These are phyloP conservation scores for Diplodia corticola DNA, from an alignment of 2,329 filamentous ascomycete species.

Conservation along the genomic window DNA sequence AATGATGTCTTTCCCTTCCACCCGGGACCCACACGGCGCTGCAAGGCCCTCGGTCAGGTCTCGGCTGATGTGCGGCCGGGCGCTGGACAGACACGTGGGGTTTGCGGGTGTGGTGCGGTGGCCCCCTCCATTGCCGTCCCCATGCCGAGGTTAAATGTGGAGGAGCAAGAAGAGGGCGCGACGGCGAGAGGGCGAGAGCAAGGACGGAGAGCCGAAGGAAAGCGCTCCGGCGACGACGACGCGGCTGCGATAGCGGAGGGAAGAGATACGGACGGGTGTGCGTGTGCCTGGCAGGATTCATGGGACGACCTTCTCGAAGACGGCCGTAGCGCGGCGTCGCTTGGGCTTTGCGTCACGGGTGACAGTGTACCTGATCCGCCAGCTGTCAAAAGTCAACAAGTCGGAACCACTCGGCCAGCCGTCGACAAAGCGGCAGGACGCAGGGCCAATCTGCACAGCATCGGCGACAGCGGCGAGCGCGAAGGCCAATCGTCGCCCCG, in stretches of 20 bases:
- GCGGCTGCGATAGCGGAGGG: neutral
- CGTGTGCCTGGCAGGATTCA: neutral
- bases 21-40: neutral
- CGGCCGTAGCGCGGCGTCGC: neutral
- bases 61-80: neutral
- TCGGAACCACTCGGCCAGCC: neutral
- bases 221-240: neutral
- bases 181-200: neutral
- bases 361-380: neutral
- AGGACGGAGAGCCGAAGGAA: neutral
- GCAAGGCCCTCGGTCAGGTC: neutral
- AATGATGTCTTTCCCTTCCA: neutral
- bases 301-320: neutral
- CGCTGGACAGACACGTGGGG: neutral
- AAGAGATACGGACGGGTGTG: neutral
- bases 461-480: neutral
- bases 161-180: neutral
- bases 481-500: neutral
- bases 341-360: neutral
- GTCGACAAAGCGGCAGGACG: neutral
- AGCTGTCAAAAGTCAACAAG: too few species aligned
- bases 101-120: neutral
- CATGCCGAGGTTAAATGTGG: slow-evolving; percentile 1
- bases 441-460: neutral
- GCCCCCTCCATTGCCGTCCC: neutral